These are phyloP conservation scores for Calonectria fujianensis DNA, from an alignment of 2,329 filamentous ascomycete species.

Conservation along the genomic window DNA sequence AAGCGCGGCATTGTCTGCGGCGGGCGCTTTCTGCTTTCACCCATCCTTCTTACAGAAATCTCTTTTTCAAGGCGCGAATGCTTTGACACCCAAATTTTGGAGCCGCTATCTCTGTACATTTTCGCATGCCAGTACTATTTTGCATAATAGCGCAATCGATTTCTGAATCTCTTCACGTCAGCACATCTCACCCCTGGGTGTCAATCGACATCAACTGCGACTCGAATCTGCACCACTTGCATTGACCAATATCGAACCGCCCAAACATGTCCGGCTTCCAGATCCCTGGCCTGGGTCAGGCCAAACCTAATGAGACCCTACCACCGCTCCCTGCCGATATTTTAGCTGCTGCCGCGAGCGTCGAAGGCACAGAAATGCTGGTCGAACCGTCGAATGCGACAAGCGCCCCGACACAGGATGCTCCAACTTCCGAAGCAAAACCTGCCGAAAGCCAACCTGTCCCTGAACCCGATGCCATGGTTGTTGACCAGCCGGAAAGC, in stretches of 20 bases:
- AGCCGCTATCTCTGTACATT: neutral
- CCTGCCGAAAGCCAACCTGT: slow-evolving; percentile 33
- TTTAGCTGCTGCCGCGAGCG: slow-evolving; percentile 56
- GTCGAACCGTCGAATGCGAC: slow-evolving; percentile 34
- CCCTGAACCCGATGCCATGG: slow-evolving; percentile 60
- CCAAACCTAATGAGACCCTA: slow-evolving; percentile 64
- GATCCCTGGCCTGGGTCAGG: slow-evolving; percentile 66
- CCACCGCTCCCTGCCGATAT: slow-evolving; percentile 62
- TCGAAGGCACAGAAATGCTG: slow-evolving; percentile 51
- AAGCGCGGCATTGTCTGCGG: slow-evolving; percentile 33
- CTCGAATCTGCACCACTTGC: slow-evolving; percentile 8
- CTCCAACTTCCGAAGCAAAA: slow-evolving; percentile 31
- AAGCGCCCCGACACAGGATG: slow-evolving; percentile 31
- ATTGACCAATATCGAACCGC: neutral
- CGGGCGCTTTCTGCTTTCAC: slow-evolving; percentile 10
- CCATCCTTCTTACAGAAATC: slow-evolving; percentile 27
- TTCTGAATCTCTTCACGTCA: neutral
- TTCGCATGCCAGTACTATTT: too few relatives aligned
- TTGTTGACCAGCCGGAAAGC: slow-evolving; percentile 59
- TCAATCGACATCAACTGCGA: slow-evolving; percentile 5
- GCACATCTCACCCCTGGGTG: neutral
- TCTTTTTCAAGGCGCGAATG: slow-evolving; percentile 13
- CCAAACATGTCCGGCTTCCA: slow-evolving; percentile 64
- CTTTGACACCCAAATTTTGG: neutral
- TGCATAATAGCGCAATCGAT: neutral